Percentiles rank a stretch among this genome's conserved stretches.
Conservation (phyloP, 108 stramenopile genomes). For the Stephanodiscus minutulus region DNA sequence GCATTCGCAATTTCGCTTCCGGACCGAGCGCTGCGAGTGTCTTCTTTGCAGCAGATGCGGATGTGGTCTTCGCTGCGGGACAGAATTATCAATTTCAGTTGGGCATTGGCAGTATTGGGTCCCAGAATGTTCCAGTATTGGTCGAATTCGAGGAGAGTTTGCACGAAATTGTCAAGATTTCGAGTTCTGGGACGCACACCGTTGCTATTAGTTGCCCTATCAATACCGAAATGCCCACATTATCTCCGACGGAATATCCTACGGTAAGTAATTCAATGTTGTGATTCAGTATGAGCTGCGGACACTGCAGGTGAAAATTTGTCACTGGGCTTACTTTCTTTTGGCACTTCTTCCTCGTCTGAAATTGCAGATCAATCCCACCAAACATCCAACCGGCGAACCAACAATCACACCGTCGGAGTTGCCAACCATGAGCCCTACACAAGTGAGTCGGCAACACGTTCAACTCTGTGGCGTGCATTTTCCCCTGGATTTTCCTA, state of each 20-base stretch:
- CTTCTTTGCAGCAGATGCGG: slow-evolving; percentile 22
- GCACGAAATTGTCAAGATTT: slow-evolving; percentile 18
- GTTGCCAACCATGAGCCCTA: slow-evolving; percentile 3
- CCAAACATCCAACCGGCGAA: not conserved
- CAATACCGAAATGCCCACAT: slow-evolving; percentile 1
- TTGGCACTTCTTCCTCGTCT: not conserved
- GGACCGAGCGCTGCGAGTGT: slow-evolving; percentile 18
- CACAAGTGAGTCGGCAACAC: not conserved
- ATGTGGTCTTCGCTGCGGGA: slow-evolving; percentile 14
- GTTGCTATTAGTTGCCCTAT: slow-evolving; percentile 20
- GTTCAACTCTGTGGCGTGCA: not conserved
- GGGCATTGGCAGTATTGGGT: slow-evolving; percentile 3
- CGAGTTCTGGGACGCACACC: slow-evolving; percentile 21
- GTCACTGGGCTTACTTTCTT: not conserved
- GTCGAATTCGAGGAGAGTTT: slow-evolving; percentile 2
- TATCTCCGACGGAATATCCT: slow-evolving; percentile 17
- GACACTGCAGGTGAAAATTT: not conserved
- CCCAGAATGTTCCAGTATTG: slow-evolving; percentile 4
- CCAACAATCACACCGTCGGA: slow-evolving; percentile 12
- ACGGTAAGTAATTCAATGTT: slow-evolving; percentile 8
- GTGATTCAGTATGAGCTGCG: not conserved
- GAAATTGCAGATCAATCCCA: not conserved
- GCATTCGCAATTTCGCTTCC: slow-evolving; percentile 1
- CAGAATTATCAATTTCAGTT: slow-evolving; percentile 27
- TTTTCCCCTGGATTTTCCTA: not conserved